Evolutionary conservation across 1,284 basidiomycete genomes (phyloP), one percentile per base, ranked within the genome.

Genomic region (Xerocomus amazonicus): DNA sequence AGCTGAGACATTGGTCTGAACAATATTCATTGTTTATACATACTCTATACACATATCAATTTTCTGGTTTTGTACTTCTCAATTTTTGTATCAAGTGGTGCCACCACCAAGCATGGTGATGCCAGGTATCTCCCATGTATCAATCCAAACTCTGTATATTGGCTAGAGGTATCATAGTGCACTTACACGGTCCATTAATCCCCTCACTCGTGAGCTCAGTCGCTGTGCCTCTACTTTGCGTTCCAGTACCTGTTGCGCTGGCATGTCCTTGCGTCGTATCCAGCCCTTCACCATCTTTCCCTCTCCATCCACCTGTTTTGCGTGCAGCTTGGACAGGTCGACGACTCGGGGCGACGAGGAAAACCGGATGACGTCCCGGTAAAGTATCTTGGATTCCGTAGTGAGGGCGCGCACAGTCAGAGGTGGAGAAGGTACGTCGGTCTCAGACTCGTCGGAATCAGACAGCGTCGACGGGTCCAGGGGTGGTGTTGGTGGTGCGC

Each of bases 291-390:
- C 70, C 40, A 67, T 67, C 54, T 72, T 75, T 26, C 56, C 56
- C 35, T 59, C 56, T 34, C 68, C 66, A 50, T 78, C 74, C 14
- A 69, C 69, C 14, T 80, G 72, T 56, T 71, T 77, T 32, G 75
- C 73, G 48, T 80, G 78, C 49, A 84, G 61, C 19, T 68, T 73
- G 0, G 88, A 87, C 26, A 96, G 73, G 67, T 96, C 92, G 34
- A 97, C 86, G 34, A 97, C 83, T 8, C 81, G 78, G 0, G 90
- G 85, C 2, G 82, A 80, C 0, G 90, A 82, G 0, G 90, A 87
- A 66, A 88, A 92, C 57, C 79, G 76, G 56, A 93, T 83, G 9
- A 95, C 84, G 52, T 94, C 90, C 29, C 86, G 80, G 61, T 90
- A 90, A 9, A 96, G 73, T 28, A 87, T 63, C 64, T 90, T 94